Evolutionary conservation across 495 filamentous ascomycete genomes (phyloP), one percentile per base, ranked within the genome.

Genomic region (Neurospora cerealis): DNA sequence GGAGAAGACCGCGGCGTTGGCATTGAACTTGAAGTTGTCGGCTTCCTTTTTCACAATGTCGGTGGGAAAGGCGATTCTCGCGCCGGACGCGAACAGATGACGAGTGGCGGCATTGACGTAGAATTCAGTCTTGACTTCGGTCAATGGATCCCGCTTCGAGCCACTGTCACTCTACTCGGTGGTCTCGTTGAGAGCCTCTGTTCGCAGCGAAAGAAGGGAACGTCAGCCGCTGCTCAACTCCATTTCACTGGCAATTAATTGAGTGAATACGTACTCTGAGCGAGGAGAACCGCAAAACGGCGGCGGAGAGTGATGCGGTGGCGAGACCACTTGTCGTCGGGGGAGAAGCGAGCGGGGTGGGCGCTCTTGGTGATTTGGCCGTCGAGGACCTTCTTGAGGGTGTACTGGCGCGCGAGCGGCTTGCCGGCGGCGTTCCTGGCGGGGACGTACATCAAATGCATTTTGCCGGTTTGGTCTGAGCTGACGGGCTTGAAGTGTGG

Each of bases 251-350:
- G 1, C 13, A 54, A 62, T 34, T 62, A 72, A 60, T 1, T 24
- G 34, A 6, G 48, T 28, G 4, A 72, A 69, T 21, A 87, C 91
- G 75, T 81, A 93, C 92, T 86, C 83, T 97, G 93, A 48, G 91
- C 94, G 81, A 97, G 84, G 60, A 98, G 87, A 70, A 97, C 87
- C 36, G 90, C 91, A 82, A 95, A 97, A 79, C 96, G 89, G 86
- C 91, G 93, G 89, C 97, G 97, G 74, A 99, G 86, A 21, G 93
- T 94, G 40, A 97, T 93, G 76, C 96, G 90, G 84, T 99, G 94
- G 75, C 93, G 90, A 76, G 95, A 97, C 86, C 95, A 97, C 85
- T 96, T 96, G 86, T 99, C 96, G 85, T 99, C 96, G 74, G 96
- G 96, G 42, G 93, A 96, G 87, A 98, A 99, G 74, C 96, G 87